Evolutionary conservation across 2,329 filamentous ascomycete genomes (phyloP), one percentile per base, ranked within the genome.

Genomic region (Grosmannia penicillata): DNA sequence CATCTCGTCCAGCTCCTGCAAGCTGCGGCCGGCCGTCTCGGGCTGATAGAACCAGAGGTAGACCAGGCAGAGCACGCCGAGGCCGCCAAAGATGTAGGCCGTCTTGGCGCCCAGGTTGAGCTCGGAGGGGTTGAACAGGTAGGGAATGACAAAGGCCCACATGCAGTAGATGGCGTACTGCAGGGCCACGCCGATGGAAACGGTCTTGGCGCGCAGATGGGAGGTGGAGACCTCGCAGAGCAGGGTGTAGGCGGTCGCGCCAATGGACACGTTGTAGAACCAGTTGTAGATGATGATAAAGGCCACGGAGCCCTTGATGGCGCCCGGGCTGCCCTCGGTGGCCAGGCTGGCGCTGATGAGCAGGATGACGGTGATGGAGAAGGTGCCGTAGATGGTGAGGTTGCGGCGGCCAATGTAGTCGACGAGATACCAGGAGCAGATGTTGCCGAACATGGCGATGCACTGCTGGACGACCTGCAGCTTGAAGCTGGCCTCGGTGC

Each of bases 1-100:
- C 44, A 69, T 65, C 25, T 56, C 56, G 29, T 66, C 60, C 30
- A 68, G 51, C 51, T 69, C 64, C 50, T 69, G 63, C 36, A 67
- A 57, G 11, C 60, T 65, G 39, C 62, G 56, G 23, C 57, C 55
- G 36, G 56, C 56, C 3, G 61, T 65, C 47, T 66, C 63, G 0
- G 63, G 61, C 23, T 62, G 59, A 33, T 65, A 53, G 41, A 66
- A 60, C 44, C 59, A 70, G 13, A 66, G n/a, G 42, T 48, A 57
- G 19, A 52, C 43, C 18, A 51, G 43, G 29, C 41, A 51, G 15
- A 53, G 21, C 4, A 54, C 37, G 30, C 47, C 44, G 13, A 56
- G 47, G 1, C 49, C 53, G 7, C 53, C 56, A 43, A 59, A 60
- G n/a, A 61, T 51, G 39, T 58, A 59, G 1, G 49, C 49, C 9